Base-by-base conservation (phyloP, 2,329 filamentous ascomycete species). In the Plectosphaerella cucumerina region DNA sequence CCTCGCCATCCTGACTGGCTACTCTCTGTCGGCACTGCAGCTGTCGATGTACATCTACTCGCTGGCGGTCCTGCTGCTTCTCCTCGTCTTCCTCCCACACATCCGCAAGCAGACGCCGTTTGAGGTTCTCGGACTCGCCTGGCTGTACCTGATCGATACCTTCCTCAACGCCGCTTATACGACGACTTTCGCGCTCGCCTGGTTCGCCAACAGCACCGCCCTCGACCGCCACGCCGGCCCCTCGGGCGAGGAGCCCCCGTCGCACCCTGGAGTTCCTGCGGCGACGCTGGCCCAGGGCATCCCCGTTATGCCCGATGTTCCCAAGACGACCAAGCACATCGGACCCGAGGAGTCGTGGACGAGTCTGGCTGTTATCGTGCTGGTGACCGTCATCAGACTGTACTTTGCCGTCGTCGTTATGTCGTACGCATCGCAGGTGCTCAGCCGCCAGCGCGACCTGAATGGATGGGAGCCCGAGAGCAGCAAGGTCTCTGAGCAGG, bases 41-140 rank as follows among this genome's bases (percentile, higher is more conserved):
- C 80, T 96, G 51, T 89, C 87, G 52, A 94, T 95, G 78, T 97
- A 96, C 76, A 78, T 96, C 46, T 96, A 96, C 77, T 94, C 89
- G 22, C 78, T 94, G 54, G 60, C 82, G 56, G 80, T 88, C 23
- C 82, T 96, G 56, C 74, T 78, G 56, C 70, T 87, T 44, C 80
- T 89, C 58, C 76, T 81, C 48, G 80, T 84, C 61, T 84, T 96
- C 45, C 80, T 89, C 62, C 88, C 88, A 46, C 87, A 94, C 65
- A 89, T 97, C 65, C 86, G 89, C 57, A 80, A 82, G 60, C 87
- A 90, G 62, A 85, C 81, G 26, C 88, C 90, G 1, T 82, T 96
- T 51, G 85, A 95, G 63, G 89, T 85, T 60, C 77, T 97, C 22
- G 81, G 84, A 3, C 82, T 97, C 48, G 90, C 90, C 4, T 96